These are phyloP conservation scores for Durotheca rogersii DNA, from an alignment of 495 filamentous ascomycete genomes.

Conservation along the genomic window DNA sequence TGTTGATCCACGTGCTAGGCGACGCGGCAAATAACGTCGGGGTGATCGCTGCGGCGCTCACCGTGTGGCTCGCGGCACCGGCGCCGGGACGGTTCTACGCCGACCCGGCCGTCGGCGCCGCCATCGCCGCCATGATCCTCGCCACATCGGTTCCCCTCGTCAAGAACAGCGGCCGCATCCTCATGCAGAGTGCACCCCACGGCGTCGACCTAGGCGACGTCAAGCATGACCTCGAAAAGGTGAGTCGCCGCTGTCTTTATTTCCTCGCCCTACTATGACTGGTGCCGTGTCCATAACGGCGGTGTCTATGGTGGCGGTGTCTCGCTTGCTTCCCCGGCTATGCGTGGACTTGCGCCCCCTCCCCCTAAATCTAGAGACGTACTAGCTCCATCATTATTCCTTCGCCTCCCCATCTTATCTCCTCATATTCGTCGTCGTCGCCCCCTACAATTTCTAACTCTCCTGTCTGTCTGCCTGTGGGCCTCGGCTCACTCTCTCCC, in stretches of 20 bases:
- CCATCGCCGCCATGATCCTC: constrained; percentile 90
- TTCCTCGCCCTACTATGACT: no score
- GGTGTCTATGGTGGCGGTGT: no score
- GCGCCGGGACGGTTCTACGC: constrained; percentile 62
- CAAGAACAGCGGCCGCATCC: constrained; percentile 82
- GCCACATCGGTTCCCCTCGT: constrained; percentile 79
- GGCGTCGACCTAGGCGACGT: constrained; percentile 80
- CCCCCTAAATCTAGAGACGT: no score
- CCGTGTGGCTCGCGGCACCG: constrained; percentile 82
- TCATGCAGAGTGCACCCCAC: constrained; percentile 81
- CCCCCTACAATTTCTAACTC: no score
- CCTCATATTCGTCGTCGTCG: no score
- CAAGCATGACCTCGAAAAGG: constrained; percentile 77
- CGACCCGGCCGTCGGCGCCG: constrained; percentile 79
- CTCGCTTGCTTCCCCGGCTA: no score
- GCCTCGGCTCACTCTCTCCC: no score
- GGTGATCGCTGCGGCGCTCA: constrained; percentile 79
- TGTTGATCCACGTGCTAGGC: constrained; percentile 85
- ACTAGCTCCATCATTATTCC: no score
- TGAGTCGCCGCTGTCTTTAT: constrained; percentile 25
- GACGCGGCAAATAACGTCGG: constrained; percentile 93
- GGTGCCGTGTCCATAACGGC: no score
- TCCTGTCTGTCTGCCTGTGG: no score
- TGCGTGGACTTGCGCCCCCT: no score
- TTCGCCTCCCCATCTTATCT: no score